These are phyloP conservation scores for Saccharomycopsis malanga DNA, from an alignment of 805 yeast genomes.

Conservation along the genomic window DNA sequence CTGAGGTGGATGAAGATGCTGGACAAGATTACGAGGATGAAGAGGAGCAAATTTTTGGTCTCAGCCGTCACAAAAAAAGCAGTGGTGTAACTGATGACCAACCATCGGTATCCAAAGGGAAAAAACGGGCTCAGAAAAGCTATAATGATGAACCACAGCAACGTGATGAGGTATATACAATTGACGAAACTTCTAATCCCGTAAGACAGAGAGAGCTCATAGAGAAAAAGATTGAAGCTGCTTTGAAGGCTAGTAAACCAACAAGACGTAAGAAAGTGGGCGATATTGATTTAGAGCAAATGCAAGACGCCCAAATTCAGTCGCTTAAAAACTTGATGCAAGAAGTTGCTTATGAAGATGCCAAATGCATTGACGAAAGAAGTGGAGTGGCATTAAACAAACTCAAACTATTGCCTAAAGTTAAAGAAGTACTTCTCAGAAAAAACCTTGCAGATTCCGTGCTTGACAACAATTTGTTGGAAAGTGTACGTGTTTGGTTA, in stretches of 20 bases:
- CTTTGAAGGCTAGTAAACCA: conserved; percentile 55
- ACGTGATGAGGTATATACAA: conserved; percentile 23
- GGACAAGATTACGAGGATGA: conserved; percentile 21
- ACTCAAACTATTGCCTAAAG: conserved; percentile 72
- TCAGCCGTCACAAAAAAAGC: conserved; percentile 13
- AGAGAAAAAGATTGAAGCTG: conserved; percentile 74
- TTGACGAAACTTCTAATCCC: conserved; percentile 26
- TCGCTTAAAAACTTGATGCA: conserved; percentile 84
- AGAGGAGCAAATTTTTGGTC: conserved; percentile 8
- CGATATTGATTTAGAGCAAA: conserved; percentile 90
- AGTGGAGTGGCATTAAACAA: conserved; percentile 51
- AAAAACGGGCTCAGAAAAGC: conserved; percentile 18
- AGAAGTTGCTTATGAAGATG: conserved; percentile 72
- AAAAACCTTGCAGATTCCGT: conserved; percentile 87
- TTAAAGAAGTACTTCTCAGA: conserved; percentile 65
- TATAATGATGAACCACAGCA: conserved; percentile 26
- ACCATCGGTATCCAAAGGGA: neutral
- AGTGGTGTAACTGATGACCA: conserved; percentile 20
- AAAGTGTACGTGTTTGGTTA: conserved; percentile 92
- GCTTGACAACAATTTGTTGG: conserved; percentile 86
- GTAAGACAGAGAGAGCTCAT: conserved; percentile 60
- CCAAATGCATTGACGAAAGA: conserved; percentile 42
- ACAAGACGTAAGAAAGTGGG: conserved; percentile 62
- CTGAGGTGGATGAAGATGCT: conserved; percentile 27
- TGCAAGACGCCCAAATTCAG: conserved; percentile 88